Percentiles rank a stretch among this genome's conserved stretches.
Evolutionary conservation across 257 asterid genomes (phyloP).

Genomic region (Jaltomata sinuosa): DNA sequence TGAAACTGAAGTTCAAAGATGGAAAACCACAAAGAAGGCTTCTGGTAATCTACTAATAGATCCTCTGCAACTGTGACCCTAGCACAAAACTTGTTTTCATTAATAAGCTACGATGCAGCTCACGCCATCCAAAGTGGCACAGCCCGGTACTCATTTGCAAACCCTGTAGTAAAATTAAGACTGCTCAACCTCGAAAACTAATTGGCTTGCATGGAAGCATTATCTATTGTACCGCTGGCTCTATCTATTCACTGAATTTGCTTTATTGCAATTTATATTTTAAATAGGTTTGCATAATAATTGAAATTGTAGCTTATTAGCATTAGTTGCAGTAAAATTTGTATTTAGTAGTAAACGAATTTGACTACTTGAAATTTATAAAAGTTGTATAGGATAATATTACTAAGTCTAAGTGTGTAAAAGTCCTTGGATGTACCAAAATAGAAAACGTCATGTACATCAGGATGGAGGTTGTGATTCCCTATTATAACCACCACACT

Average conservation of each 20-base stretch:
- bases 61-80: not conserved
- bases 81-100: not conserved
- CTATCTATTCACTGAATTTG: not conserved
- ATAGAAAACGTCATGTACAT: not conserved
- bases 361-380: not conserved
- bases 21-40: not conserved
- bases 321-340: not conserved
- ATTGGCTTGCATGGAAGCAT: not conserved
- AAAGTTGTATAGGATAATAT: not conserved
- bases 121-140: not conserved
- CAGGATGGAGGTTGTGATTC: not conserved
- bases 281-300: not conserved
- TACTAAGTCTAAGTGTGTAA: not conserved
- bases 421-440: not conserved
- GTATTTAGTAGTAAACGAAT: not conserved
- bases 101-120: not conserved
- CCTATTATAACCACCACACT: not conserved
- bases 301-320: not conserved
- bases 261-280: not conserved
- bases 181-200: not conserved
- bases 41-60: not conserved
- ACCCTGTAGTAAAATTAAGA: not conserved
- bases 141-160: not conserved
- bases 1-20: not conserved
- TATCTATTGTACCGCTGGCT: not conserved